Conservation (phyloP, 1,139 yeast genomes). For the Taphrina betulina region DNA sequence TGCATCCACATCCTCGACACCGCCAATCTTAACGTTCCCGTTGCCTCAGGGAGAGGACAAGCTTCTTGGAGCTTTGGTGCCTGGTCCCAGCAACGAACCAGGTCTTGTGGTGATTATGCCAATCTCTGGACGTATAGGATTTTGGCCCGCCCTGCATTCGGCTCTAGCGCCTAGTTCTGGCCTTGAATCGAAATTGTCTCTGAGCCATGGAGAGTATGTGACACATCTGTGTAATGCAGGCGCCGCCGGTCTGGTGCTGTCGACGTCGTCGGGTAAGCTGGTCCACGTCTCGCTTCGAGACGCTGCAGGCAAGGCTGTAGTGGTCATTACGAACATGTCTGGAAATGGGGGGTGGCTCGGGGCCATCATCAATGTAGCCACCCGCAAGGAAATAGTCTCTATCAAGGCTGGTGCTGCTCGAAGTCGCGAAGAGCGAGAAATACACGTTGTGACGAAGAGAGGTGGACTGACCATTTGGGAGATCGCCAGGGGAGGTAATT, state of each 20-base stretch:
- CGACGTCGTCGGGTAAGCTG: constrained; percentile 71
- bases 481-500: constrained; percentile 50
- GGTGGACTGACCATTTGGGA: constrained; percentile 54
- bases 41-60: constrained; percentile 43
- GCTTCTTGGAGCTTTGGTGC: constrained; percentile 61
- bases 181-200: constrained; percentile 12
- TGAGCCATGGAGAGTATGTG: constrained; percentile 13
- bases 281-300: constrained; percentile 66
- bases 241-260: constrained; percentile 66
- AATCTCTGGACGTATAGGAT: constrained; percentile 40
- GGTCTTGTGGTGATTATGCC: constrained; percentile 65
- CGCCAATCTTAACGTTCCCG: constrained; percentile 54
- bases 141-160: constrained; percentile 26
- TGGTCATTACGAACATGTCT: constrained; percentile 37
- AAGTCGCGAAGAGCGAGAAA: constrained; percentile 55
- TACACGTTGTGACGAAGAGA: constrained; percentile 47
- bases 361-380: constrained; percentile 32
- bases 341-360: constrained; percentile 38
- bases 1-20: constrained; percentile 58
- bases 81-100: constrained; percentile 66
- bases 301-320: constrained; percentile 59
- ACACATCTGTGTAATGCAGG: constrained; percentile 25
- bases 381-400: constrained; percentile 57
- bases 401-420: constrained; percentile 57
- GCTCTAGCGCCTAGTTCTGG: constrained; percentile 29